These are phyloP conservation scores for Pyricularia sp. DNA, from an alignment of 2,329 filamentous ascomycete genomes.

Conservation along the genomic window DNA sequence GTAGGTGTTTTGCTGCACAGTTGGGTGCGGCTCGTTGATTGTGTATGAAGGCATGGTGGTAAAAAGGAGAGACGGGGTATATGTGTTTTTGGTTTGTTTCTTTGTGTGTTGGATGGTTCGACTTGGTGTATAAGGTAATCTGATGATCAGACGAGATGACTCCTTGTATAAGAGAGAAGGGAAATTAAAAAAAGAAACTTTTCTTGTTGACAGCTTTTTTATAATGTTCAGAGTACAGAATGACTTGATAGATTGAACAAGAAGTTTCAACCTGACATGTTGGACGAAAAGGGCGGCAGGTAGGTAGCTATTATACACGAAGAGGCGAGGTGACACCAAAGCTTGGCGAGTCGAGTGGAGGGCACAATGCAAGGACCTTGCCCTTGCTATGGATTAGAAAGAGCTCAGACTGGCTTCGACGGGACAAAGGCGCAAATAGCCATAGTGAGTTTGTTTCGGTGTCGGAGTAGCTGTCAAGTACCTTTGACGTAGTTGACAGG, in stretches of 20 bases:
- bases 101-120: constrained; percentile 2
- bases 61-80: background rate
- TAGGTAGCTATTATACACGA: background rate
- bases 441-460: background rate
- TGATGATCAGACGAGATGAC: background rate
- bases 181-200: constrained; percentile 6
- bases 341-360: background rate
- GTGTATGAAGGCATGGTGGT: constrained; percentile 27
- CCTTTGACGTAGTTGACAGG: background rate
- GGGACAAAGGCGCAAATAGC: background rate
- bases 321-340: background rate
- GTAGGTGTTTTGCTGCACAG: constrained; percentile 31
- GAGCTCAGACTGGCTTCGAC: background rate
- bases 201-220: background rate
- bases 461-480: background rate
- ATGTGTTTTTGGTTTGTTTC: constrained; percentile 1
- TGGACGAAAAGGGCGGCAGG: background rate
- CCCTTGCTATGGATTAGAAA: background rate
- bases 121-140: background rate
- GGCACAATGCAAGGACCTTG: background rate
- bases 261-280: background rate
- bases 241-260: background rate
- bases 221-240: background rate
- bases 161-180: background rate
- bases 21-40: constrained; percentile 35